These are phyloP conservation scores for Trametes elegans DNA, from an alignment of 768 basidiomycete species.

Conservation along the genomic window DNA sequence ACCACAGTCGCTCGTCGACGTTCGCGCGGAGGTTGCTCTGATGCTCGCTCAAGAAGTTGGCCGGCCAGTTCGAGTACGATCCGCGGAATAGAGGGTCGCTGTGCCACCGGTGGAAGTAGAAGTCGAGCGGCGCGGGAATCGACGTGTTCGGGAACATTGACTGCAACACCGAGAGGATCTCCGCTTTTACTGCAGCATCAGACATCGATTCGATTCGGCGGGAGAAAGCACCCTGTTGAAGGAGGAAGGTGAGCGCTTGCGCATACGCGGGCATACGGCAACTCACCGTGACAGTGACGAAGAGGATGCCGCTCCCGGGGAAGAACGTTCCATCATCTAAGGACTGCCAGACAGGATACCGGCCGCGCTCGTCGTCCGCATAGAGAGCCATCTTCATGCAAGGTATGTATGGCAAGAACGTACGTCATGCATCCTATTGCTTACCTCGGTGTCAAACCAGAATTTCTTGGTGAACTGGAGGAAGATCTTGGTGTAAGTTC, in stretches of 20 bases:
- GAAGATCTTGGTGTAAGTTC: constrained; percentile 68
- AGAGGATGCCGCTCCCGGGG: constrained; percentile 57
- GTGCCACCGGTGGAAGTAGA: constrained; percentile 57
- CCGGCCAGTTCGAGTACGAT: constrained; percentile 70
- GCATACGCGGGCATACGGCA: neutral
- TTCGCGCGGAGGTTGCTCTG: constrained; percentile 55
- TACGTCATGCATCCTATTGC: neutral
- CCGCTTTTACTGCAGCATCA: constrained; percentile 43
- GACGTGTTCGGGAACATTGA: constrained; percentile 55
- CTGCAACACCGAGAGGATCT: constrained; percentile 56
- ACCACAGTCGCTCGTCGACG: constrained; percentile 51
- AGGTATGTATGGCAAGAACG: too few relatives aligned
- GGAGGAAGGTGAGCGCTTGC: neutral
- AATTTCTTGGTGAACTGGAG: constrained; percentile 60
- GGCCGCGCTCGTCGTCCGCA: constrained; percentile 56
- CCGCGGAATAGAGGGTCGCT: constrained; percentile 52
- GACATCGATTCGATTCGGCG: constrained; percentile 55
- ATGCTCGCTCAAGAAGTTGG: constrained; percentile 53
- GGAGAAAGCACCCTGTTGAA: constrained; percentile 55
- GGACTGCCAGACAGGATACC: constrained; percentile 69
- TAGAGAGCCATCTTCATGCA: constrained; percentile 50
- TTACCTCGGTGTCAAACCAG: constrained; percentile 49
- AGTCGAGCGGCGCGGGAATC: constrained; percentile 55
- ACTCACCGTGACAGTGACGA: constrained; percentile 47
- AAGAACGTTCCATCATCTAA: constrained; percentile 57